Percentiles rank a stretch among this genome's conserved stretches.
phyloP scores from a whole-genome alignment of 257 asterid genomes.

The Jacaranda mimosifolia region DNA sequence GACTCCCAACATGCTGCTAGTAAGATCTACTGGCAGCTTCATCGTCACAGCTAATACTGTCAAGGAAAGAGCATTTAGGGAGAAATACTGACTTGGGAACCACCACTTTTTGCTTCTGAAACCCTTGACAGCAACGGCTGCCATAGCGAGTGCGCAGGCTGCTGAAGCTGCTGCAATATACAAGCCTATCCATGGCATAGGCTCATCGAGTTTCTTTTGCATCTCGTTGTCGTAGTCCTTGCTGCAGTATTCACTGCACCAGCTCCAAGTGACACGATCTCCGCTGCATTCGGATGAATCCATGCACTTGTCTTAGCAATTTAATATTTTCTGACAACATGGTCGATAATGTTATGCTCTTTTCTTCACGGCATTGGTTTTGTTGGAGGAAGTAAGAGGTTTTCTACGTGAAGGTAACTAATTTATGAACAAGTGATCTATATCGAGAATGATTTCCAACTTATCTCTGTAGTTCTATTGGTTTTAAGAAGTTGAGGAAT shows the following conservation, averaged over 20 bases:
- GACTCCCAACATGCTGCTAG: background rate
- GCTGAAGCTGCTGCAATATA: conserved; percentile 40
- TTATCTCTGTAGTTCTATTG: too few species aligned
- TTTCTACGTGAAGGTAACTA: too few species aligned
- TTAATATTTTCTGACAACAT: background rate
- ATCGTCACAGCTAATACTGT: background rate
- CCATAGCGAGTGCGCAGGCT: background rate
- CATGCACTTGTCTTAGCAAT: background rate
- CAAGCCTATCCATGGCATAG: conserved; percentile 37
- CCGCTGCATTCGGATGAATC: background rate
- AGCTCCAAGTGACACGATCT: background rate
- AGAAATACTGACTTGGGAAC: background rate
- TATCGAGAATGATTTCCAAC: too few species aligned
- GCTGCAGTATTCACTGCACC: background rate
- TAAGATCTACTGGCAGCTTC: conserved; percentile 41
- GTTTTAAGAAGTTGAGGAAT: too few species aligned
- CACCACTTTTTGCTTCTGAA: background rate
- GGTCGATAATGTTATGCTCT: too few species aligned
- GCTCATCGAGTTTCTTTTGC: conserved; percentile 3
- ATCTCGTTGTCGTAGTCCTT: background rate
- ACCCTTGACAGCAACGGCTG: background rate
- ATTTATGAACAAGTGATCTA: too few species aligned
- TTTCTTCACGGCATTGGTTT: too few species aligned
- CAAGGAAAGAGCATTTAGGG: too few species aligned
- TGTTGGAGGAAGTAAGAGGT: too few species aligned